These are phyloP conservation scores for Ceratobasidium sp. DNA, from an alignment of 1,284 basidiomycete genomes.

Conservation along the genomic window DNA sequence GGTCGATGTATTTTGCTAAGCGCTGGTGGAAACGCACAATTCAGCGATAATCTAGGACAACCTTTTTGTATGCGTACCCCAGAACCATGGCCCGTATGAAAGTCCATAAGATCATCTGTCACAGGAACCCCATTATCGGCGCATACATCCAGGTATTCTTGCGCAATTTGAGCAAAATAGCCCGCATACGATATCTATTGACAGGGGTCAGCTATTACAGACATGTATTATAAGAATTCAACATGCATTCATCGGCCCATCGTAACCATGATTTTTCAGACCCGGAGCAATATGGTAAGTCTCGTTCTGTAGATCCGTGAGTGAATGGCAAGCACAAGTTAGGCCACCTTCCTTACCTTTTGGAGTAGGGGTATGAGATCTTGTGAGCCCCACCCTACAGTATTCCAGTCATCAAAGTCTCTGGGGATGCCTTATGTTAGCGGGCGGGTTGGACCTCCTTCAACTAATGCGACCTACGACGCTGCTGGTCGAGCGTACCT, in stretches of 20 bases:
- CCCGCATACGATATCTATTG: constrained; percentile 26
- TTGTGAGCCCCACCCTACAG: constrained; percentile 9
- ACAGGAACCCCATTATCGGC: constrained; percentile 4
- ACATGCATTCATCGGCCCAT: constrained; percentile 21
- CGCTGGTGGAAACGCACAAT: background rate
- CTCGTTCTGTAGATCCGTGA: constrained; percentile 1
- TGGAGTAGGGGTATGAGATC: constrained; percentile 21
- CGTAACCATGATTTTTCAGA: constrained; percentile 16
- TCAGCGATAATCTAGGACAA: background rate
- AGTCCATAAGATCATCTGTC: constrained; percentile 13
- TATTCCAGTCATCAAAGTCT: constrained; percentile 35
- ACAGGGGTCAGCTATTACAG: too few species aligned
- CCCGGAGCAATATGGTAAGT: constrained; percentile 17
- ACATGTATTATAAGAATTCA: too few species aligned
- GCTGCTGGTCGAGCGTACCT: constrained; percentile 19
- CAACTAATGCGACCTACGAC: constrained; percentile 4
- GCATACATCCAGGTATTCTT: constrained; percentile 26
- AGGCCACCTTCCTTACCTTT: background rate
- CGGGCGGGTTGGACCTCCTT: too few species aligned
- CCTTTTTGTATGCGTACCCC: background rate
- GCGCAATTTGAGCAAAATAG: constrained; percentile 8
- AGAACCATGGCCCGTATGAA: constrained; percentile 11
- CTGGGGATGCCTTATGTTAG: too few species aligned
- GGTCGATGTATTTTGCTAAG: constrained; percentile 28
- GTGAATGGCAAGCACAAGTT: background rate